Percentiles rank a stretch among this genome's conserved stretches.
phyloP scores from a whole-genome alignment of 805 yeast species.

The Lachancea cidri region DNA sequence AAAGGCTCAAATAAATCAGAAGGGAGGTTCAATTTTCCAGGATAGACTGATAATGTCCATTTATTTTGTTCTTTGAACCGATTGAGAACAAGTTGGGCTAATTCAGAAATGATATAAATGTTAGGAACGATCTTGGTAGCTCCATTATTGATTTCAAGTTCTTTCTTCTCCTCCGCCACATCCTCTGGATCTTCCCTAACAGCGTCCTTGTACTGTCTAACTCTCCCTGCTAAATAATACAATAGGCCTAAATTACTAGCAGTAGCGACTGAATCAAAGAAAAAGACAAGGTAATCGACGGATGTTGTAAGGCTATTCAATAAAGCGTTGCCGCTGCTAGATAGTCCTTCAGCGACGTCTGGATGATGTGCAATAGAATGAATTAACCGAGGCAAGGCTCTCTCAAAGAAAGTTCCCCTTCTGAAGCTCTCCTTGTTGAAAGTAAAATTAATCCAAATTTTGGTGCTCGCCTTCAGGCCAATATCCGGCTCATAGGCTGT shows the following conservation, averaged over 20 bases:
- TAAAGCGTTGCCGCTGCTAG: constrained; percentile 28
- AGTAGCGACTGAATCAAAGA: constrained; percentile 53
- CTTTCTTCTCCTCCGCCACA: constrained; percentile 12
- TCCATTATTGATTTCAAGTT: constrained; percentile 7
- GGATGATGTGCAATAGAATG: constrained; percentile 70
- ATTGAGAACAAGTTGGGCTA: constrained; percentile 61
- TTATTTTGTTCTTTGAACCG: constrained; percentile 50
- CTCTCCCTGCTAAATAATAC: constrained; percentile 69
- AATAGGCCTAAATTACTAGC: constrained; percentile 66
- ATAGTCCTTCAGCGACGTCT: constrained; percentile 46
- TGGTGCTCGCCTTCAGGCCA: constrained; percentile 43
- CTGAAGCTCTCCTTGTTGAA: constrained; percentile 31
- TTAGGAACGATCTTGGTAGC: constrained; percentile 30
- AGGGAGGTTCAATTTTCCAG: constrained; percentile 68
- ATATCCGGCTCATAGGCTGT: constrained; percentile 70
- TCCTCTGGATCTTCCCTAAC: constrained; percentile 31
- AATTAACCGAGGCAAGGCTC: constrained; percentile 58
- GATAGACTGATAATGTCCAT: constrained; percentile 78
- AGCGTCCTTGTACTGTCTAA: constrained; percentile 72
- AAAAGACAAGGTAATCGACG: constrained; percentile 55
- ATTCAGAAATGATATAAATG: constrained; percentile 65
- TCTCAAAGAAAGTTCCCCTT: constrained; percentile 54
- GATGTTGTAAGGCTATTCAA: constrained; percentile 49
- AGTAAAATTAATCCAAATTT: constrained; percentile 69
- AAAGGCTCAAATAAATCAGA: constrained; percentile 66